Percentiles rank a stretch among this genome's conserved stretches.
Evolutionary conservation across 2,329 filamentous ascomycete genomes (phyloP).

Genomic region (Myriosclerotinia curreyana): DNA sequence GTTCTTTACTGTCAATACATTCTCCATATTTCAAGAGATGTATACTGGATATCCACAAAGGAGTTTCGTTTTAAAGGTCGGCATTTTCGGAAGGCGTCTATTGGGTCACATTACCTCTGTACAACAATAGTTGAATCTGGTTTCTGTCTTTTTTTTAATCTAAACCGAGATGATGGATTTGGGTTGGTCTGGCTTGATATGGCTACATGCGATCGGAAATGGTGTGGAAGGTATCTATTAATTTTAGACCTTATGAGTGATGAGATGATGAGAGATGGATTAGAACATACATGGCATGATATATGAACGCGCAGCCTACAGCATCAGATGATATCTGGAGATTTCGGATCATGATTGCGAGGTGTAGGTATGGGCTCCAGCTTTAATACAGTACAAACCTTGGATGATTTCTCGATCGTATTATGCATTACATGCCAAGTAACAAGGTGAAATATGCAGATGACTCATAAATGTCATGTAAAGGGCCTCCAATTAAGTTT

Average conservation of each 20-base stretch:
- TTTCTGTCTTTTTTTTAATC: conserved; percentile 15
- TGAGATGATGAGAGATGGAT: conserved; percentile 9
- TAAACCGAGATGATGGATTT: conserved; percentile 6
- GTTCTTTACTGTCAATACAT: conserved; percentile 20
- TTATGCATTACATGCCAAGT: not conserved
- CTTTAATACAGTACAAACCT: not conserved
- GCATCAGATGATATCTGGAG: not conserved
- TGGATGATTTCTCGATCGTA: not conserved
- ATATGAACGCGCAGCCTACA: not conserved
- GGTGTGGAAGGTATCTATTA: conserved; percentile 6
- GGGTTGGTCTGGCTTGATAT: conserved; percentile 1
- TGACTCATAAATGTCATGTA: not conserved
- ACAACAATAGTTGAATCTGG: conserved; percentile 19
- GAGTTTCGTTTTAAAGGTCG: conserved; percentile 14
- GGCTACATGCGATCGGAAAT: not conserved
- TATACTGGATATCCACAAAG: conserved; percentile 19
- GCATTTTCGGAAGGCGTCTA: conserved; percentile 19
- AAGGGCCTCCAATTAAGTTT: not conserved
- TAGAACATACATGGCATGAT: not conserved
- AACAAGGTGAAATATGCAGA: not conserved
- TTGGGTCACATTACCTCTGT: conserved; percentile 18
- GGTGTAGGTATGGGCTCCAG: not conserved
- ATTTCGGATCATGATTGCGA: not conserved
- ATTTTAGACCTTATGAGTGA: conserved; percentile 11
- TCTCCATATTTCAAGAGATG: conserved; percentile 5